phyloP scores from a whole-genome alignment of 1,284 basidiomycete genomes.

The Puccinia sorghi region DNA sequence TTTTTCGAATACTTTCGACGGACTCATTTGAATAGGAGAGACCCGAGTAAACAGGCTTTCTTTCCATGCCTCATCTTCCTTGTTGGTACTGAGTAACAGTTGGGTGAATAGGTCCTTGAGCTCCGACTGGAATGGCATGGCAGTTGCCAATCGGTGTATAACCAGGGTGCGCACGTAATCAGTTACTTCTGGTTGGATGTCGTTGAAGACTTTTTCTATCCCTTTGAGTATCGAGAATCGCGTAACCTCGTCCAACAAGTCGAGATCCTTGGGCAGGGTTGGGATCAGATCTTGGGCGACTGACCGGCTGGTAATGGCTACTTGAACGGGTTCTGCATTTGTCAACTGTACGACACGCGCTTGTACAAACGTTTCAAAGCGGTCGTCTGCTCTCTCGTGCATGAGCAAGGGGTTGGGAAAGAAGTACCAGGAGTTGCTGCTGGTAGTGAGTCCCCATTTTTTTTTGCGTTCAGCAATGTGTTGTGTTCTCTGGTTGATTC shows the following conservation, averaged over 20 bases:
- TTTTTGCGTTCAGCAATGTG: not conserved
- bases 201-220: not conserved
- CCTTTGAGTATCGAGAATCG: not conserved
- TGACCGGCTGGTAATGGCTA: not conserved
- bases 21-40: not conserved
- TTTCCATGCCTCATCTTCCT: not conserved
- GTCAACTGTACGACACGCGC: not conserved
- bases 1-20: slow-evolving; percentile 2
- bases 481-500: not conserved
- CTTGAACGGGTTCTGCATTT: no score
- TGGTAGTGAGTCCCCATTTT: not conserved
- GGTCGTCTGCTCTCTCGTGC: no score
- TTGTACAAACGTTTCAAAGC: not conserved
- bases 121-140: not conserved
- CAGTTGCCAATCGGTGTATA: not conserved
- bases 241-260: not conserved
- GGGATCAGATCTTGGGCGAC: not conserved
- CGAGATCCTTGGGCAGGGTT: slow-evolving; percentile 7
- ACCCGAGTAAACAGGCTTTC: slow-evolving; percentile 5
- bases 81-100: not conserved
- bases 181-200: not conserved
- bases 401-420: not conserved
- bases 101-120: not conserved
- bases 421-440: not conserved
- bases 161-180: not conserved